phyloP scores from a whole-genome alignment of 805 yeast genomes.

The Danielia oregonensis region DNA sequence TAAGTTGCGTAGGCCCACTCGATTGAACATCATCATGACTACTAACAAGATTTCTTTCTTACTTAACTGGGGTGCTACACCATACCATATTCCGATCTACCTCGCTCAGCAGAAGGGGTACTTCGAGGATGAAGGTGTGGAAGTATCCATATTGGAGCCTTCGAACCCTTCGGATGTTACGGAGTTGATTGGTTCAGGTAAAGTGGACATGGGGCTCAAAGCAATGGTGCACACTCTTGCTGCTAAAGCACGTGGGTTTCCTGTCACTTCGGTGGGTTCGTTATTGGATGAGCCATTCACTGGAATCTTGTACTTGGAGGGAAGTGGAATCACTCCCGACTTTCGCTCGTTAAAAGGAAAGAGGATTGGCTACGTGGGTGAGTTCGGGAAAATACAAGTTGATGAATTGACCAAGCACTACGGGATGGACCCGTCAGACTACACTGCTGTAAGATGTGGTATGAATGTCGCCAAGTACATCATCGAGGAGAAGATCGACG shows the following conservation, averaged over 20 bases:
- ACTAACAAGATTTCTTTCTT: slow-evolving; percentile 48
- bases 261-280: slow-evolving; percentile 54
- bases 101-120: slow-evolving; percentile 48
- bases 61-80: slow-evolving; percentile 53
- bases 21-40: neutral
- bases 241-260: slow-evolving; percentile 56
- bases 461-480: slow-evolving; percentile 57
- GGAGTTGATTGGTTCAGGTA: slow-evolving; percentile 54
- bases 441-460: slow-evolving; percentile 56
- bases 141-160: slow-evolving; percentile 51
- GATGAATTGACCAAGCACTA: slow-evolving; percentile 54
- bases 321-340: slow-evolving; percentile 48
- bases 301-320: slow-evolving; percentile 49
- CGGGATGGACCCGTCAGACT: slow-evolving; percentile 53
- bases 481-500: slow-evolving; percentile 52
- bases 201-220: slow-evolving; percentile 55
- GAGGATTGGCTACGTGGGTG: slow-evolving; percentile 55
- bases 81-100: slow-evolving; percentile 53
- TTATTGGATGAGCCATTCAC: slow-evolving; percentile 57
- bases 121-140: slow-evolving; percentile 48
- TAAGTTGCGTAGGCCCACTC: neutral
- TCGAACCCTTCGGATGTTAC: slow-evolving; percentile 58
- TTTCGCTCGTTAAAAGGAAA: slow-evolving; percentile 51
- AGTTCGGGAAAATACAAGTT: slow-evolving; percentile 55
- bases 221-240: slow-evolving; percentile 61